Conservation (phyloP, 371 early-diverging fungal genomes). For the Mortierella sp. region DNA sequence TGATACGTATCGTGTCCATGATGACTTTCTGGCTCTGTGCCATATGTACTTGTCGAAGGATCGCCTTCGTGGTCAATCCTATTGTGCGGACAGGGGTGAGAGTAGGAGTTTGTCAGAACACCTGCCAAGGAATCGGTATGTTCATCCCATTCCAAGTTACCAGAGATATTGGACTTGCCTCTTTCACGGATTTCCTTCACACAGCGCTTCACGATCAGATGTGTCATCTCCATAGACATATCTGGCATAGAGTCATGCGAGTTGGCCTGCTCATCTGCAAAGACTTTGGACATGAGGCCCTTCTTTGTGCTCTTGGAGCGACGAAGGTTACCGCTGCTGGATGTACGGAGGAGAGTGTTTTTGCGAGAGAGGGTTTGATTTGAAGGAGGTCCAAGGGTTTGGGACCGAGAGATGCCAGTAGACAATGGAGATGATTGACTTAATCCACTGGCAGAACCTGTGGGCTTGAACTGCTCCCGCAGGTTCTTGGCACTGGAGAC, state of each 20-base stretch:
- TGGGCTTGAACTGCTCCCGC: slow-evolving; percentile 38
- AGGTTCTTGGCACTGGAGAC: slow-evolving; percentile 45
- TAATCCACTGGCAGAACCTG: too few species aligned
- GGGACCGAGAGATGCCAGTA: slow-evolving; percentile 16
- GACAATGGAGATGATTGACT: slow-evolving; percentile 18
- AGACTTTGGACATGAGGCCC: slow-evolving; percentile 37
- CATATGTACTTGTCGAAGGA: slow-evolving; percentile 50
- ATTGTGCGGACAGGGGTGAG: too few species aligned
- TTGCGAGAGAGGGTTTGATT: slow-evolving; percentile 19
- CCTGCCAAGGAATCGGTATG: background rate
- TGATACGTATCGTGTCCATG: slow-evolving; percentile 38
- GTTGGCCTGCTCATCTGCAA: slow-evolving; percentile 21
- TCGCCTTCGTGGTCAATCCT: slow-evolving; percentile 50
- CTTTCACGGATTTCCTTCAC: slow-evolving; percentile 52
- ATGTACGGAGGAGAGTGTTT: slow-evolving; percentile 29
- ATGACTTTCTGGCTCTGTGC: slow-evolving; percentile 31
- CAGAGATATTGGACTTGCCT: slow-evolving; percentile 17
- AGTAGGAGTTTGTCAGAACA: too few species aligned
- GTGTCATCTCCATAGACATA: slow-evolving; percentile 50
- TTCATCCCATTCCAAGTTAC: slow-evolving; percentile 1
- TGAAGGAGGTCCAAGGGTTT: slow-evolving; percentile 21
- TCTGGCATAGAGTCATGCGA: slow-evolving; percentile 17
- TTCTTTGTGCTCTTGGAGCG: slow-evolving; percentile 42
- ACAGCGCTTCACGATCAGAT: slow-evolving; percentile 44
- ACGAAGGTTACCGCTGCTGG: slow-evolving; percentile 31